Evolutionary conservation across 225 moss, liverwort and hornwort genomes (phyloP).

Genomic region (Pseudoscleropodium purum): DNA sequence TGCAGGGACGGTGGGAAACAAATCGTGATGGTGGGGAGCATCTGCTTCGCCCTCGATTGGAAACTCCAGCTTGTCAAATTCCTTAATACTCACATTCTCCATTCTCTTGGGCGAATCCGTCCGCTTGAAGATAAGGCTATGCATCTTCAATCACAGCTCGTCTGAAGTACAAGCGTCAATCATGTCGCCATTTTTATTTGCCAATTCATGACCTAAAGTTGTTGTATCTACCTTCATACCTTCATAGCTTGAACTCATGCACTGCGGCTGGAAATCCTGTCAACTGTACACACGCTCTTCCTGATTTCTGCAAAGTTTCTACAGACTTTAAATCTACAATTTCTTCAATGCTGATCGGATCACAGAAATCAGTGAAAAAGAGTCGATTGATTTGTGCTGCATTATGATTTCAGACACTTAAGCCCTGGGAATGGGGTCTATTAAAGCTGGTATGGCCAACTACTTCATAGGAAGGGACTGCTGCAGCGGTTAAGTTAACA

Average conservation of each 20-base stretch:
- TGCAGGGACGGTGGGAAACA: background rate
- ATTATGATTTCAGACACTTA: no score
- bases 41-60: background rate
- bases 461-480: background rate
- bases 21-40: background rate
- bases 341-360: no score
- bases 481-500: constrained; percentile 6
- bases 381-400: no score
- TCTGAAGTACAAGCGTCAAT: background rate
- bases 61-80: background rate
- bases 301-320: background rate
- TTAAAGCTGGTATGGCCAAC: background rate
- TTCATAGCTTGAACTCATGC: background rate
- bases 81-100: background rate
- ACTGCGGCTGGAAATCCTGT: background rate
- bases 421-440: background rate
- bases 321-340: background rate
- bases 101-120: constrained; percentile 14
- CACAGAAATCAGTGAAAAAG: no score
- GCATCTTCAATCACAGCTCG: constrained; percentile 20
- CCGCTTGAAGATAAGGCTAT: constrained; percentile 19
- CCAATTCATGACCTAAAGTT: background rate
- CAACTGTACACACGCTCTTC: no score
- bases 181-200: background rate
- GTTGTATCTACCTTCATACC: background rate